Conservation (phyloP, 2,329 filamentous ascomycete genomes). For the Penicillium sp. region DNA sequence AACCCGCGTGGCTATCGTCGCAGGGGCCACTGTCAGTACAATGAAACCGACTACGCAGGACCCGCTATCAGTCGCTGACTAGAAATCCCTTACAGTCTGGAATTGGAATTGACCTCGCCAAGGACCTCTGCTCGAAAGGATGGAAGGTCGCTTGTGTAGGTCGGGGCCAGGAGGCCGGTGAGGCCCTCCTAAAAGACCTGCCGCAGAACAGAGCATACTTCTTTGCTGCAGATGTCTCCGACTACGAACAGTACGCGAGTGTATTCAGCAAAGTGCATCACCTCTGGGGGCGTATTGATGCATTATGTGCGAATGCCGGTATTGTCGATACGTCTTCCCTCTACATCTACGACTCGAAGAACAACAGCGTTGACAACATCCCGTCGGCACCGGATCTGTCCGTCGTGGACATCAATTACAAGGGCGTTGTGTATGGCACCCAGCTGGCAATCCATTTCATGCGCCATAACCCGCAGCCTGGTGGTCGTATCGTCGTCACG, state of each 20-base stretch:
- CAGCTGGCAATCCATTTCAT: constrained; percentile 54
- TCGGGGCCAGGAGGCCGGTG: constrained; percentile 33
- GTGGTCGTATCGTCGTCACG: constrained; percentile 47
- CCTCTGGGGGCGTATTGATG: constrained; percentile 49
- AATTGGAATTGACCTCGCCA: constrained; percentile 46
- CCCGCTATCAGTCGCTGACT: neutral
- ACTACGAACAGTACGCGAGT: constrained; percentile 45
- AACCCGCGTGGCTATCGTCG: constrained; percentile 39
- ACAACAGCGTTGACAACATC: constrained; percentile 30
- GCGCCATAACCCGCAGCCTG: constrained; percentile 47
- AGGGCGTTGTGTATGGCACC: constrained; percentile 51
- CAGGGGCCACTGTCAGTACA: constrained; percentile 41
- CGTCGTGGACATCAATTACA: constrained; percentile 52
- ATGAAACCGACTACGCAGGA: neutral
- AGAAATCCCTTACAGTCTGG: constrained; percentile 40
- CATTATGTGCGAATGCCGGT: constrained; percentile 52
- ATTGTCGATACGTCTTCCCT: constrained; percentile 47
- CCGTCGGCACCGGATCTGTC: constrained; percentile 47
- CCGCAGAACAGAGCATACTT: constrained; percentile 40
- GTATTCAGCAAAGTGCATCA: constrained; percentile 46
- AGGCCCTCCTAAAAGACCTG: constrained; percentile 34
- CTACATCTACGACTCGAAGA: constrained; percentile 42
- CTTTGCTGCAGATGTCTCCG: constrained; percentile 46
- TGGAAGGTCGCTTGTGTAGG: constrained; percentile 39
- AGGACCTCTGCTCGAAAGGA: constrained; percentile 34